Conservation (phyloP, 768 basidiomycete genomes). For the Naganishia onofrii region DNA sequence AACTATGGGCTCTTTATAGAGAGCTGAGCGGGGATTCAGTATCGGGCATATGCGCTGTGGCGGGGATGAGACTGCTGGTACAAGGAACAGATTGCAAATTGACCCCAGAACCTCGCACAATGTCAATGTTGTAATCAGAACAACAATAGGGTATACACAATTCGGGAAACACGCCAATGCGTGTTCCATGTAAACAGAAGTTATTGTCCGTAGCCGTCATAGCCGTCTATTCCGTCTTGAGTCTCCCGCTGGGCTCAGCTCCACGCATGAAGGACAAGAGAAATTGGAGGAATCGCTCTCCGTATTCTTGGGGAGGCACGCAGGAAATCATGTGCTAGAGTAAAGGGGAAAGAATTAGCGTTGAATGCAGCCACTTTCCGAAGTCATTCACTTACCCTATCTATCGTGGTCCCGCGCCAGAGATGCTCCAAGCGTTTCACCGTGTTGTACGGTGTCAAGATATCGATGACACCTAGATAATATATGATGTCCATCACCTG, state of each 20-base stretch:
- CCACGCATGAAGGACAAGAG: slow-evolving; percentile 51
- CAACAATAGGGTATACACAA: not conserved
- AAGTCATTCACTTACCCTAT: slow-evolving; percentile 62
- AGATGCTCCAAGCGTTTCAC: slow-evolving; percentile 80
- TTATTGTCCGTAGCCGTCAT: not conserved
- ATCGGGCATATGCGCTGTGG: not conserved
- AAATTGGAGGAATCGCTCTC: slow-evolving; percentile 67
- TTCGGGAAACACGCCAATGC: not conserved
- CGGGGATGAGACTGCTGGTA: too few species aligned
- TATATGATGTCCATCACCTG: slow-evolving; percentile 72
- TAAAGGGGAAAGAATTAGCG: not conserved
- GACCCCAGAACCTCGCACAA: too few species aligned
- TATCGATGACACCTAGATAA: slow-evolving; percentile 95
- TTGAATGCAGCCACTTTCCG: not conserved
- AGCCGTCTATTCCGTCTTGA: slow-evolving; percentile 31
- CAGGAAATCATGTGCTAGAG: slow-evolving; percentile 88
- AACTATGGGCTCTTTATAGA: slow-evolving; percentile 68
- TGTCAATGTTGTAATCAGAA: too few species aligned
- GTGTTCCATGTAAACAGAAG: not conserved
- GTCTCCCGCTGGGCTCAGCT: slow-evolving; percentile 41
- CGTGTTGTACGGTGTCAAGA: slow-evolving; percentile 78
- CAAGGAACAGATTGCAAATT: too few species aligned
- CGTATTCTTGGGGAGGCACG: slow-evolving; percentile 82
- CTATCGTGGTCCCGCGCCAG: slow-evolving; percentile 82
- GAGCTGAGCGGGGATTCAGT: not conserved